Evolutionary conservation across 139 green algal species (phyloP), one percentile per base, ranked within the genome.

Genomic region (Ettlia oleoabundans): DNA sequence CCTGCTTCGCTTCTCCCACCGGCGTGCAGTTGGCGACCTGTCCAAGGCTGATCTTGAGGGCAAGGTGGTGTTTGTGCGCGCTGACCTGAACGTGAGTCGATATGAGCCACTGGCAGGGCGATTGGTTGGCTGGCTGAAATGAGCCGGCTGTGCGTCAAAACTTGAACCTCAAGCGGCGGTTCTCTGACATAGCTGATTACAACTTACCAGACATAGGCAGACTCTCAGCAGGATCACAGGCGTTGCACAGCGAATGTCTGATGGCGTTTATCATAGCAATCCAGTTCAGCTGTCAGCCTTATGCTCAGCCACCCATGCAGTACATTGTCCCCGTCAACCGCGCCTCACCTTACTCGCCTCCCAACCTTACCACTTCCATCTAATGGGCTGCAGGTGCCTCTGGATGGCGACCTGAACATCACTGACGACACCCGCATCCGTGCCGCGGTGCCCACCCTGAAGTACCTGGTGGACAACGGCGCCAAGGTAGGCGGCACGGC

Each of bases 341-440:
- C n/a, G 6, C 67, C 70, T 43, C 2, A n/a, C 42, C 15, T 10
- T 32, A 19, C 0, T 37, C 58, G 6, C 52, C 32, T 10, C 38
- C 40, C 2, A 40, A 33, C n/a, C n/a, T n/a, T n/a, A n/a, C n/a
- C n/a, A n/a, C n/a, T n/a, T n/a, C n/a, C n/a, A n/a, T n/a, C n/a
- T n/a, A n/a, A n/a, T n/a, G n/a, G n/a, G n/a, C 55, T 37, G 15
- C 82, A 86, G 82, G 96, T 99, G 42, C 97, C 97, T 26, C 92
- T 99, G n/a, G 94, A 98, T 88, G 94, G 89, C 63, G 85, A 94
- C 69, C 85, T 90, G 43, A 96, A 94, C 55, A 98, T 99, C 91
- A 98, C 93, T 30, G 97, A 97, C 84, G 97, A 99, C 93, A 99
- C 97, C 33, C 93, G 97, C 86, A 98, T 99, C 86, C 91, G 97